Evolutionary conservation across 805 yeast species (phyloP).

Genomic region (Saturnispora halmiae): DNA sequence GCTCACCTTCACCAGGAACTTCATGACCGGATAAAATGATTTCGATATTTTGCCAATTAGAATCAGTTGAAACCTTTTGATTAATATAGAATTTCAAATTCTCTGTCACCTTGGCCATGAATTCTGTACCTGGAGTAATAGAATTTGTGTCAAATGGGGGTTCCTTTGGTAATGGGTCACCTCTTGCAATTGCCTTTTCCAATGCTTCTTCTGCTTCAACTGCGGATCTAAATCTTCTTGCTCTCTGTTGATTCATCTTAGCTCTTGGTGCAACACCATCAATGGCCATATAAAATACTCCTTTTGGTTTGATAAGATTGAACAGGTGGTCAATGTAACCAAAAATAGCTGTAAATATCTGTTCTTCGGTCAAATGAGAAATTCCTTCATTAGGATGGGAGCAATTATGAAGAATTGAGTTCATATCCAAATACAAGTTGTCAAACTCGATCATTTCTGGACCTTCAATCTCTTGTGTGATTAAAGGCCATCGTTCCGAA

Average conservation of each 20-base stretch:
- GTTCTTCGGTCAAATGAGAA: slow-evolving; percentile 70
- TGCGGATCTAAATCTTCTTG: slow-evolving; percentile 91
- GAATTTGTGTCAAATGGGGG: slow-evolving; percentile 87
- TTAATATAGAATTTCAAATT: slow-evolving; percentile 82
- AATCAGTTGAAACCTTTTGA: slow-evolving; percentile 77
- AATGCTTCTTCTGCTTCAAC: slow-evolving; percentile 79
- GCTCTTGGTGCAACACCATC: slow-evolving; percentile 99
- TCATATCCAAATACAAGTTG: slow-evolving; percentile 93
- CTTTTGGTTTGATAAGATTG: slow-evolving; percentile 75
- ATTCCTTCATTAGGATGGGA: slow-evolving; percentile 73
- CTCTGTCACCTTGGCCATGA: slow-evolving; percentile 80
- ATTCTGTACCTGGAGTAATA: slow-evolving; percentile 95
- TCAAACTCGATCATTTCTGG: slow-evolving; percentile 88
- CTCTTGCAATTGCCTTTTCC: slow-evolving; percentile 63
- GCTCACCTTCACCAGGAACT: slow-evolving; percentile 99
- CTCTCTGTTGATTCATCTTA: slow-evolving; percentile 95
- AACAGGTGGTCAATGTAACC: slow-evolving; percentile 91
- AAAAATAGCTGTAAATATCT: slow-evolving; percentile 86
- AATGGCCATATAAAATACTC: slow-evolving; percentile 89
- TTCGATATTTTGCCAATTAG: slow-evolving; percentile 73
- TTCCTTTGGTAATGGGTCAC: slow-evolving; percentile 69
- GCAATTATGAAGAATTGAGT: slow-evolving; percentile 88
- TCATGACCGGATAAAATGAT: slow-evolving; percentile 86
- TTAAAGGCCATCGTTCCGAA: slow-evolving; percentile 98
- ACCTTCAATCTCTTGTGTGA: slow-evolving; percentile 76